Conservation (phyloP, 805 yeast species). For the Zygotorulaspora florentina region DNA sequence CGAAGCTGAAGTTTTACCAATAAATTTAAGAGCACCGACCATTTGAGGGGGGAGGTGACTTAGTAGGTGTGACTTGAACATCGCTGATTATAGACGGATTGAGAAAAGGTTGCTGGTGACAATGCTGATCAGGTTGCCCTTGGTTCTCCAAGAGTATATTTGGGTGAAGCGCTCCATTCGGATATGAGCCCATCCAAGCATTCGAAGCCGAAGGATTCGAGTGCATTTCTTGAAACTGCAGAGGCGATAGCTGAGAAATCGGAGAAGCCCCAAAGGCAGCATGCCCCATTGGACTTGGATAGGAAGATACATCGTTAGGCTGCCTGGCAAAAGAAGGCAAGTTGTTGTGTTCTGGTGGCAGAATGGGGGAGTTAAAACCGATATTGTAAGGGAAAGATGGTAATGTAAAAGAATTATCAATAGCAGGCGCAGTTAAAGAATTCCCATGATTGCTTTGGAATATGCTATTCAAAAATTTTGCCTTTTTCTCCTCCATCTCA, state of each 20-base stretch:
- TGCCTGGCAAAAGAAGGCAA: no score
- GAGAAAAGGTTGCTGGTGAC: constrained; percentile 1
- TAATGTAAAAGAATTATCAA: not conserved
- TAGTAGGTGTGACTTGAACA: not conserved
- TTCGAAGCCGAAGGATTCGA: no score
- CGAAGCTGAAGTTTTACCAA: no score
- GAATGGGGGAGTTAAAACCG: no score
- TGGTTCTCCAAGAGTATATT: not conserved
- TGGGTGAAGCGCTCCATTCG: not conserved
- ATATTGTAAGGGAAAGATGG: not conserved
- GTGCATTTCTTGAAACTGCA: no score
- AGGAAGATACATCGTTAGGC: no score
- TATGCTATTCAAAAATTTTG: not conserved
- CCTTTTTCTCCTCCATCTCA: not conserved
- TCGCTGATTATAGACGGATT: not conserved
- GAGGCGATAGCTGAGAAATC: no score
- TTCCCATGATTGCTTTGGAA: not conserved
- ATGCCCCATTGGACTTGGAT: no score
- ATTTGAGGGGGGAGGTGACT: not conserved
- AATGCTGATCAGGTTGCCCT: not conserved
- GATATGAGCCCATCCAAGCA: not conserved
- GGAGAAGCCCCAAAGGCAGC: no score
- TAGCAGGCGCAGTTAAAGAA: not conserved
- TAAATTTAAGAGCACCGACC: no score
- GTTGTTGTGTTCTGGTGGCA: no score